These are phyloP conservation scores for Penicillium griseofulvum DNA, from an alignment of 2,329 filamentous ascomycete genomes.

Conservation along the genomic window DNA sequence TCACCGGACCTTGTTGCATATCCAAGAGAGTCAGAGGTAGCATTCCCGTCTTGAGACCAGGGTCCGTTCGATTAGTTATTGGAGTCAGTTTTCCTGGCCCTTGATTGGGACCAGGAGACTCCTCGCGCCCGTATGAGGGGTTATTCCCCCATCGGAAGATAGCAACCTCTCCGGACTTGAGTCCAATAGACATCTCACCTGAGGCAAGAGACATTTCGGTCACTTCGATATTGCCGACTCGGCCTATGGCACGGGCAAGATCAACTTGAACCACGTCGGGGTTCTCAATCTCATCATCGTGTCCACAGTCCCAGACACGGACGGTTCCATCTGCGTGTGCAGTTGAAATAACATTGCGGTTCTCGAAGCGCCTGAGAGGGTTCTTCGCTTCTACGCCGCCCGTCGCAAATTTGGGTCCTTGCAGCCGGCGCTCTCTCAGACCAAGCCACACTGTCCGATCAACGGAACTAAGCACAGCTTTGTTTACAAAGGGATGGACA, in stretches of 20 bases:
- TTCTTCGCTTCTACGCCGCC: conserved; percentile 73
- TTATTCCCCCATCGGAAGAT: conserved; percentile 89
- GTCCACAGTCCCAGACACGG: conserved; percentile 88
- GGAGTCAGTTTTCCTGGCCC: conserved; percentile 71
- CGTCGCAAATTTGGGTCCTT: conserved; percentile 72
- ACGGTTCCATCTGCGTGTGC: conserved; percentile 89
- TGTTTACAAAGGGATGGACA: conserved; percentile 83
- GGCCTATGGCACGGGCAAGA: conserved; percentile 74
- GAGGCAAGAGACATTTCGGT: conserved; percentile 79
- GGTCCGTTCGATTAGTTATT: conserved; percentile 71
- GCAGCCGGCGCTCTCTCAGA: conserved; percentile 77
- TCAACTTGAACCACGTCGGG: conserved; percentile 78
- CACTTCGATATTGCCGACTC: conserved; percentile 74
- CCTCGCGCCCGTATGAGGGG: conserved; percentile 64
- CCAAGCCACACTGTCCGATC: conserved; percentile 82
- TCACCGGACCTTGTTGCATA: conserved; percentile 78
- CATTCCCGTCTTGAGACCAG: conserved; percentile 71
- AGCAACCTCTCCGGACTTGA: conserved; percentile 77
- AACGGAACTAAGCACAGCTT: conserved; percentile 68
- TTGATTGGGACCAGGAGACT: conserved; percentile 52
- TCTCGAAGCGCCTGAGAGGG: conserved; percentile 73
- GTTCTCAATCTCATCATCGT: conserved; percentile 92
- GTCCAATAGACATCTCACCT: conserved; percentile 80
- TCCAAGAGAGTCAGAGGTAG: conserved; percentile 78
- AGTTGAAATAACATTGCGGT: conserved; percentile 78